These are phyloP conservation scores for Blastomyces gilchristii DNA, from an alignment of 2,329 filamentous ascomycete species.

Conservation along the genomic window DNA sequence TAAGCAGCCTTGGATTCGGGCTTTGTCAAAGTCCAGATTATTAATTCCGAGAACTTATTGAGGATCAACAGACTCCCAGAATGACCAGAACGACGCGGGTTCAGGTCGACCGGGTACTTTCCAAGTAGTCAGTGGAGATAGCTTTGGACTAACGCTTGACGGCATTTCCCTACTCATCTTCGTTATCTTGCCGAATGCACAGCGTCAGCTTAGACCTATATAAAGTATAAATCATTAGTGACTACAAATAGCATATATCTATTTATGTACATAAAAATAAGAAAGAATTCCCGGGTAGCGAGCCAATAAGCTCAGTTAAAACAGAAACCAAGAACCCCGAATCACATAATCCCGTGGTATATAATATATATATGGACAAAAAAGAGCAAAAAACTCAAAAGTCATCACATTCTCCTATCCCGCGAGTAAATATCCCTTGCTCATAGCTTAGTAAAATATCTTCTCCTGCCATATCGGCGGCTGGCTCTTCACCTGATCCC, in stretches of 20 bases:
- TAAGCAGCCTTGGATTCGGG: too few relatives aligned
- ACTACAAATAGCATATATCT: neutral
- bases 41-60: neutral
- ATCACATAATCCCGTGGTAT: neutral
- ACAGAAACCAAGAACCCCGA: neutral
- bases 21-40: too few relatives aligned
- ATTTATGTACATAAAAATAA: neutral
- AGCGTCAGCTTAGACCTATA: neutral
- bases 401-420: neutral
- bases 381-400: neutral
- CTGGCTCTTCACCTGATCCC: conserved; percentile 47
- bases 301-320: neutral
- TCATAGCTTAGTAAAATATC: conserved; percentile 36
- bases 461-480: conserved; percentile 49
- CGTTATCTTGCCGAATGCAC: neutral
- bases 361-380: too few relatives aligned
- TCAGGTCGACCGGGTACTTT: neutral
- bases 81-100: neutral
- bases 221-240: neutral
- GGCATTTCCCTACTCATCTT: neutral
- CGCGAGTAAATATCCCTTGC: neutral
- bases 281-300: neutral
- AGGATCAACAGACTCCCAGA: neutral
- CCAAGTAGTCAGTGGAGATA: neutral
- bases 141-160: neutral